Evolutionary conservation across 768 basidiomycete species (phyloP).

Genomic region (Pleurotus tuber-regium): DNA sequence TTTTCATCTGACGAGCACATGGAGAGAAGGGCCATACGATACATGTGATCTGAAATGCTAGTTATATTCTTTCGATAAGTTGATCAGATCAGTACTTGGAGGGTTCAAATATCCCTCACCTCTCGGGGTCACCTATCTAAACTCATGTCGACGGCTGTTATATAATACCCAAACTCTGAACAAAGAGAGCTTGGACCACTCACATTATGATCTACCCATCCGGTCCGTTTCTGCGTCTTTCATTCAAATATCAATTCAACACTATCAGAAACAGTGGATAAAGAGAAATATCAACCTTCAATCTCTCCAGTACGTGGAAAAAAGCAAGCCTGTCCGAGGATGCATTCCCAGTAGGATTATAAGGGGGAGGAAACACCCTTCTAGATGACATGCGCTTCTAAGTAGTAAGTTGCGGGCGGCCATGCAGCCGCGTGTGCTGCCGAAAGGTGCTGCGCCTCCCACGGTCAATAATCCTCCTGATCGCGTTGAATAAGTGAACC

Average conservation of each 20-base stretch:
- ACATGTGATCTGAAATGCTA: constrained; percentile 97
- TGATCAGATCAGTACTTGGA: too few relatives aligned
- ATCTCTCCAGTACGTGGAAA: constrained; percentile 82
- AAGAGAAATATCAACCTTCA: constrained; percentile 59
- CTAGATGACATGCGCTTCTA: constrained; percentile 14
- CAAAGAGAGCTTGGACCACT: too few relatives aligned
- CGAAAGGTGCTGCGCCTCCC: too few relatives aligned
- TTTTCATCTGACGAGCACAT: constrained; percentile 79
- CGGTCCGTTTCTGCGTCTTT: constrained; percentile 93
- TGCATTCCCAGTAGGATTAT: constrained; percentile 47
- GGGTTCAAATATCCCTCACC: too few relatives aligned
- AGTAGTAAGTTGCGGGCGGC: constrained; percentile 16
- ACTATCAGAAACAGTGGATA: too few relatives aligned
- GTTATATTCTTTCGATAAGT: neutral
- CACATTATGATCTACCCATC: constrained; percentile 88
- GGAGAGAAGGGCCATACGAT: constrained; percentile 92
- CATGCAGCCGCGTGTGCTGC: too few relatives aligned
- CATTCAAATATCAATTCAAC: neutral
- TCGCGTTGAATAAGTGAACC: too few relatives aligned
- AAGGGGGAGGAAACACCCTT: constrained; percentile 61
- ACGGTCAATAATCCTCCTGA: too few relatives aligned
- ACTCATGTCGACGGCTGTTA: too few relatives aligned
- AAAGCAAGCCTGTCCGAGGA: constrained; percentile 79
- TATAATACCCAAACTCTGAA: too few relatives aligned
- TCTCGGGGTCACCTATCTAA: constrained; percentile 83